Base-by-base conservation (phyloP, 306 rosid species). In the Alnus glutinosa region DNA sequence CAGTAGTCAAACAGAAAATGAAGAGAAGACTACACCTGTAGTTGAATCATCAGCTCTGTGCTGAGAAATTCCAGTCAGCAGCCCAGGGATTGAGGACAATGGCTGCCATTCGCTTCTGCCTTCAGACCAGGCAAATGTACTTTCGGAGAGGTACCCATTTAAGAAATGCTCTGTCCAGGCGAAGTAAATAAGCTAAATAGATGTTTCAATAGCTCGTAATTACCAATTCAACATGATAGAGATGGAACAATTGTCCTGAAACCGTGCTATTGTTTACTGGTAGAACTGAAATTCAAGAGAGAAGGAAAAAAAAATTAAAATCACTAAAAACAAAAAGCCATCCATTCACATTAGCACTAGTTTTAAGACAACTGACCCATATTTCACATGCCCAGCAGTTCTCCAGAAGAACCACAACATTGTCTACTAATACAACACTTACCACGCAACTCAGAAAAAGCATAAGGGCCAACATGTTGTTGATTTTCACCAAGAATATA, bases 61-160 rank as follows among this genome's bases (percentile, higher is more conserved):
- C 28, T 57, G 86, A 37, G 83, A 75, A 75, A 89, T 76, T 72
- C 74, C 75, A n/a, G 84, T 16, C 87, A 87, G 79, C 74, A 90
- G 74, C 16, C 85, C 88, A 72, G 96, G 80, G 79, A 96, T 87
- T n/a, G 90, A 85, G 75, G 92, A 93, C 55, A 96, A 76, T 19
- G 94, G 87, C 86, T 86, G 96, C 99, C 98, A 96, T 68, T 87
- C 89, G 57, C 68, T 88, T 87, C 92, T 88, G 86, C 99, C 99
- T 85, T 96, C 96, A 46, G 93, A 87, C 99, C 99, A 96, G 52
- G 83, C 87, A 46, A 90, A 84, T 3, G 97, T 89, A 47, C 85
- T 80, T 73, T 87, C 87, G 12, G 84, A 82, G 58, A 96, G 91
- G 71, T 88, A 93, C 19, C 99, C 98, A 72, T 89, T 93, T 64